A percentile compares a stretch with the other conserved stretches of the same genome.
phyloP scores from a whole-genome alignment of 495 filamentous ascomycete genomes.

The Talaromyces thailandensis region DNA sequence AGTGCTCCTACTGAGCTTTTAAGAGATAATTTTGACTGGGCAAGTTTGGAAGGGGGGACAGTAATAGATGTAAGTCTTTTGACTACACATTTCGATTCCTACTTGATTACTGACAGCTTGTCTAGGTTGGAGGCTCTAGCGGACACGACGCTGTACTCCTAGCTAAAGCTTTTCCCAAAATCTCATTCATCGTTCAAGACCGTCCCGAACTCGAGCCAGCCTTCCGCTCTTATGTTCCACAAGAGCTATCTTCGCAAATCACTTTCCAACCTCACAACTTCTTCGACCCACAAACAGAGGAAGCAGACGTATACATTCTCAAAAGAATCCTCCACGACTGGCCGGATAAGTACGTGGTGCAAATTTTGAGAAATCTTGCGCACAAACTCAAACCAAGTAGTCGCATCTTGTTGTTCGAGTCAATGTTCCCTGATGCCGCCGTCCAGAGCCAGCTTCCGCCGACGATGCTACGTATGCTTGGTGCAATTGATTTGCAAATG shows the following conservation, averaged over 20 bases:
- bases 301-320: conserved; percentile 42
- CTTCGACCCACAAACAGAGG: conserved; percentile 31
- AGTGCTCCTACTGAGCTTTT: too few species aligned
- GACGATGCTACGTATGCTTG: background rate
- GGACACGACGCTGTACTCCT: too few species aligned
- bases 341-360: conserved; percentile 27
- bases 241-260: background rate
- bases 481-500: background rate
- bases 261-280: background rate
- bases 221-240: background rate
- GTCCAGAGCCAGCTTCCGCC: background rate
- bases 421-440: background rate
- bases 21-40: too few species aligned
- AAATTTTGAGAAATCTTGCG: conserved; percentile 27
- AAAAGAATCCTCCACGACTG: conserved; percentile 42
- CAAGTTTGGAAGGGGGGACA: too few species aligned
- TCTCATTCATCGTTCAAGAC: background rate
- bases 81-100: too few species aligned
- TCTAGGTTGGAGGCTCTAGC: background rate
- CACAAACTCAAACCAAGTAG: conserved; percentile 25
- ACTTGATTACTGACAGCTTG: too few species aligned
- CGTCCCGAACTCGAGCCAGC: background rate
- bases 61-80: too few species aligned
- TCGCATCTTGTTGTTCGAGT: background rate
- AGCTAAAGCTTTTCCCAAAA: background rate